Evolutionary conservation across 2,329 filamentous ascomycete genomes (phyloP).

Genomic region (Achaetomium macrosporum): DNA sequence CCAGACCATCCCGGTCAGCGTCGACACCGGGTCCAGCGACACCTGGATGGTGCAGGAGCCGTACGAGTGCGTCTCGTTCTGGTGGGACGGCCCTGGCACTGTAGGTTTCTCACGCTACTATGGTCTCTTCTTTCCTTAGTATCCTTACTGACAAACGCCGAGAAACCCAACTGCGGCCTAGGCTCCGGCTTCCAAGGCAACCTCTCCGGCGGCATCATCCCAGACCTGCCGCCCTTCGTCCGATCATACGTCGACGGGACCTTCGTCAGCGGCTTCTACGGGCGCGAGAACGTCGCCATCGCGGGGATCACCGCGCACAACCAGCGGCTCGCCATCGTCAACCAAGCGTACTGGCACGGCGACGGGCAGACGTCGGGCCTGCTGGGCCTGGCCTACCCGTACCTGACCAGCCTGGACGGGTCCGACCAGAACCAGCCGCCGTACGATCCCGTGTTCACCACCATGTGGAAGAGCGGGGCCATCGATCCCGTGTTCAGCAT

Average conservation of each 20-base stretch:
- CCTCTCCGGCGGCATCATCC: slow-evolving; percentile 30
- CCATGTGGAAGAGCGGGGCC: slow-evolving; percentile 39
- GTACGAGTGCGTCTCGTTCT: slow-evolving; percentile 21
- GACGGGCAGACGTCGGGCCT: slow-evolving; percentile 43
- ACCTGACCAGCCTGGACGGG: slow-evolving; percentile 37
- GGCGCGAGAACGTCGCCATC: slow-evolving; percentile 37
- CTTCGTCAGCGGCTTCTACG: slow-evolving; percentile 35
- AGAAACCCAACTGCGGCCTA: slow-evolving; percentile 24
- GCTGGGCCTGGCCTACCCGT: slow-evolving; percentile 45
- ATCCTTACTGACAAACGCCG: not conserved
- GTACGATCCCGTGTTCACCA: slow-evolving; percentile 47
- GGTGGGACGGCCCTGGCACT: slow-evolving; percentile 2
- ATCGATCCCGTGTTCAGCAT: slow-evolving; percentile 43
- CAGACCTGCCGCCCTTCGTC: slow-evolving; percentile 35
- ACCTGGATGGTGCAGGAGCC: slow-evolving; percentile 25
- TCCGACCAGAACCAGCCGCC: slow-evolving; percentile 22
- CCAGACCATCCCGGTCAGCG: slow-evolving; percentile 24
- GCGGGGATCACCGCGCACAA: slow-evolving; percentile 39
- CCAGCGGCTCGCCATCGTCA: slow-evolving; percentile 43
- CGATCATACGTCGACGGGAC: slow-evolving; percentile 41
- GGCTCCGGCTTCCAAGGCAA: slow-evolving; percentile 27
- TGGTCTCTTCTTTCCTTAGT: not conserved
- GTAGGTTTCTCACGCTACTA: slow-evolving; percentile 9
- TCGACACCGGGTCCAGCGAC: slow-evolving; percentile 29
- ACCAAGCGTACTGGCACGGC: slow-evolving; percentile 37